Evolutionary conservation across 495 filamentous ascomycete genomes (phyloP), one percentile per base, ranked within the genome.

Genomic region (Massariosphaeria phaeospora): DNA sequence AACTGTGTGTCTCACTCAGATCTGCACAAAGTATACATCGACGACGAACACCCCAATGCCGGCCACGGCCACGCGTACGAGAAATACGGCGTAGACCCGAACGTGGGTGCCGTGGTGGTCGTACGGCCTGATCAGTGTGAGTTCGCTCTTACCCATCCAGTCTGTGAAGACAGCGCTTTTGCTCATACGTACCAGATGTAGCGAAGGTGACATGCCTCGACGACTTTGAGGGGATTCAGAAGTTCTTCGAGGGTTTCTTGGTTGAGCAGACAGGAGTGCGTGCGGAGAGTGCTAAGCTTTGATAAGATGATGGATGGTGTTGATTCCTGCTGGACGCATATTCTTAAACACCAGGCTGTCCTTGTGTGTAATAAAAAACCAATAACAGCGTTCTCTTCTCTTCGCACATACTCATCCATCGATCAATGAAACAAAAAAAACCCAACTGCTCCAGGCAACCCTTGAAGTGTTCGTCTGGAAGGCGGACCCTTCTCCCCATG

Each of bases 91-190:
- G 70, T 88, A 23, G 72, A 78, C 44, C 67, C 74, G 0, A 46
- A 69, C 4, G 45, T 69, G n/a, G 84, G 84, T 13, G 78, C 76
- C 0, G 36, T 85, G 24, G 72, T 81, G 2, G 69, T 88, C 50
- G 76, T 86, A 23, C 73, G 84, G 5, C 84, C 84, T 3, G 84
- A 88, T 71, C 82, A 86, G 65, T 84, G 82, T 82, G 66, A 71
- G 79, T 69, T 31, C 15, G 15, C 9, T 34, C n/a, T 10, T 23
- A 26, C 25, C 23, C 12, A 15, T 10, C 3, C 9, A 30, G n/a
- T n/a, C n/a, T n/a, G n/a, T n/a, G n/a, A n/a, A n/a, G n/a, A n/a
- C n/a, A n/a, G n/a, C n/a, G 36, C 3, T 4, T 23, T 40, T 21
- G 30, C 36, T 52, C 20, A 45, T 26, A n/a, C 38, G 29, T 17